Base-by-base conservation (phyloP, 352 stramenopile species). In the Globisporangium abappressorium region DNA sequence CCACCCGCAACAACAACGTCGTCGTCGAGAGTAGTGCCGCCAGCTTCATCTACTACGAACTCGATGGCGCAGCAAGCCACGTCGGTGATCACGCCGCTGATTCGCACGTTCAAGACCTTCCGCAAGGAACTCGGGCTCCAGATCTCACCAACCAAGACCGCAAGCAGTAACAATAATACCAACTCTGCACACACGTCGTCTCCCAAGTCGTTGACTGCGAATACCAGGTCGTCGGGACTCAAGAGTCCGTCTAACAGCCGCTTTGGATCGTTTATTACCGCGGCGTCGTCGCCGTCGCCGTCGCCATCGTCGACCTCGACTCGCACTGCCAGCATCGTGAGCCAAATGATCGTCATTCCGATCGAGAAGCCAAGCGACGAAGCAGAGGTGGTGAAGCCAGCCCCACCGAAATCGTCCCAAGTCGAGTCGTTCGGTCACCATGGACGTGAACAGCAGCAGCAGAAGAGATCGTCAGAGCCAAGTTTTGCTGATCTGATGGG, bases 81-180 rank as follows among this genome's bases (percentile, higher is more conserved):
- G 15, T 63, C 53, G 26, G 56, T 64, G 28, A 71, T 59, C 54
- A 63, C 73, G 14, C 72, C 81, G 2, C 65, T 88, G 38, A 67
- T 87, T 41, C 81, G 75, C 57, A 87, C 80, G 15, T 89, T 91
- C 71, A 89, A 87, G 68, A 80, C 65, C 38, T 88, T 89, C 61
- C 79, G 81, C n/a, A 81, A 80, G 9, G 73, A 85, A 12, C 72
- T 79, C 24, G 75, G 74, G 53, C 77, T 78, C 8, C 61, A 66
- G 60, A 57, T 68, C 26, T 64, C 59, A 3, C 66, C 60, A 18
- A 71, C 28, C 9, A 71, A 71, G 20, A 28, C 30, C 22, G 24
- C 43, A 7, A 62, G 38, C 28, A 63, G 46, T 28, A 67, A 51
- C 59, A 53, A 57, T 53, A 58, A 12, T 34, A 46, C 22, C 12